Evolutionary conservation across 345 rosid species (phyloP), one percentile per base, ranked within the genome.

Genomic region (Citrus cavaleriei): DNA sequence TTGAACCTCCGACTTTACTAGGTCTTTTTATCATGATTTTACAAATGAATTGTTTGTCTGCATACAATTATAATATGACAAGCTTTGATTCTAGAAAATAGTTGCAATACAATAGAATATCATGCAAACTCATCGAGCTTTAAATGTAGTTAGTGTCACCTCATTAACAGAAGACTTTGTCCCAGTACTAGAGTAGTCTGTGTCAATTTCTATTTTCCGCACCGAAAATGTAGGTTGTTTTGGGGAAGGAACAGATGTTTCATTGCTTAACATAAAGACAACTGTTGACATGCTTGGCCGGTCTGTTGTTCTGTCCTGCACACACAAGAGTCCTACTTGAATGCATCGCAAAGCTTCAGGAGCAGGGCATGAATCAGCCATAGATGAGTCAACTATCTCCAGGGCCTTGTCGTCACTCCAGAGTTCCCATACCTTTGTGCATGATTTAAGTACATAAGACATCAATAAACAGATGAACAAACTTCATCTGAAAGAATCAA

Each of bases 301-400:
- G 16, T 67, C 74, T 12, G 2, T 49, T 30, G 62, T 38, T 14
- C 25, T 6, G 8, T 72, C 35, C 37, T 79, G 81, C 24, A 77
- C 65, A 25, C 84, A 66, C 32, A 77, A 77, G n/a, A 81, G 49
- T 24, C 78, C 80, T 5, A 77, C 70, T 34, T 81, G 80, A 27
- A 77, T 77, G 63, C 74, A 72, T 12, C 80, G 55, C 16, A 59
- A 12, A 49, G 49, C 40, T 51, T 72, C 68, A 25, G 14, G 21
- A n/a, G n/a, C 60, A 4, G 55, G 69, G 65, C 64, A 55, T 16
- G 73, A 38, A 14, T 63, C 24, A 14, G 19, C 38, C 19, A 76
- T 34, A 13, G 24, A 54, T 27, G 49, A 19, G 58, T 76, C 80
- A 3, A 81, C 51, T 19, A 81, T 49, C 18, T 76, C 60, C 37